Base-by-base conservation (phyloP, 2,329 filamentous ascomycete species). In the Domatiomyces catenatus region DNA sequence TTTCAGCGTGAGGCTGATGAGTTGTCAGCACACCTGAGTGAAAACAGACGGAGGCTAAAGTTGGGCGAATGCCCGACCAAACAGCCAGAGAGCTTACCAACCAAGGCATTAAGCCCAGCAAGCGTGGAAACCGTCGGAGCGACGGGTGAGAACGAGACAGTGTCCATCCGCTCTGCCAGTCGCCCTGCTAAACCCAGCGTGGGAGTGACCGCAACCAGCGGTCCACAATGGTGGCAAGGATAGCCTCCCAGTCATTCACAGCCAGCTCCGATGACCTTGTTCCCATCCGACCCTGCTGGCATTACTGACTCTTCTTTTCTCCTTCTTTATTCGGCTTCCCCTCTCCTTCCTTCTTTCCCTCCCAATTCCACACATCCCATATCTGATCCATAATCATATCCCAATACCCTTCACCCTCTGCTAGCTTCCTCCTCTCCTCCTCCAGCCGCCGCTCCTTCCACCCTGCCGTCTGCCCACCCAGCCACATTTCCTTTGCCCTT, bases 311-410 rank as follows among this genome's bases (percentile, higher is more conserved):
- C 54, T 64, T 32, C 59, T 64, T 49, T 59, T 62, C 52, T 59
- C 65, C 32, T 63, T 57, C 52, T 48, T 53, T 52, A 47, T 55
- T 52, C 50, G 58, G 54, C 20, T 54, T 46, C 49, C 49, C 18
- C 5, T 54, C 49, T 12, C 56, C 56, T 3, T 28, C 46, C 26
- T 56, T 55, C 44, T 54, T 54, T 48, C 54, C 50, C n/a, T 51
- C 58, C 58, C 54, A 52, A 45, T 67, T 52, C 68, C 68, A 51
- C 58, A 69, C 59, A 62, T 66, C 68, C 24, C 63, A 67, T 0
- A 62, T 64, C 64, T 71, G 66, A 52, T 71, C 67, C 55, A 64
- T 62, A 48, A 71, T 71, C 63, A 71, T 61, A 62, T 67, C 66
- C 0, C 66, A 63, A 61, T 71, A 71, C 1, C 68, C 67, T 54